phyloP scores from a whole-genome alignment of 176 grass and related monocot genomes.

The Eleusine coracana region DNA sequence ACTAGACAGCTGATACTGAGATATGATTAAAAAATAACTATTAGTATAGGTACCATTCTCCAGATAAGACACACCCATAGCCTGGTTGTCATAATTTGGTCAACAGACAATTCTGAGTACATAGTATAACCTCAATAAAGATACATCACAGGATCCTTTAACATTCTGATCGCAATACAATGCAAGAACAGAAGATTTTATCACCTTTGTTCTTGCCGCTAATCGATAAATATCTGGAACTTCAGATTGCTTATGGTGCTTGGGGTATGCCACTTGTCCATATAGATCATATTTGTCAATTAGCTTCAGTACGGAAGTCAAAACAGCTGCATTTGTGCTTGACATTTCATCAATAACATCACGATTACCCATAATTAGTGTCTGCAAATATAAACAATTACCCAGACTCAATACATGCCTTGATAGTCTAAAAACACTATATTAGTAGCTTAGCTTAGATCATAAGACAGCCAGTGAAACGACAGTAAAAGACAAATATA shows the following conservation, averaged over 20 bases:
- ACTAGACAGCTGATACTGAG: constrained; percentile 11
- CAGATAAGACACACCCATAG: background rate
- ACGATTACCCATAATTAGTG: constrained; percentile 90
- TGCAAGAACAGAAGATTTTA: background rate
- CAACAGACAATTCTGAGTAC: constrained; percentile 9
- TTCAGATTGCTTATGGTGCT: constrained; percentile 91
- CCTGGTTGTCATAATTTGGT: background rate
- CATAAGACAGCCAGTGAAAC: background rate
- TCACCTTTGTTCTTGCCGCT: constrained; percentile 81
- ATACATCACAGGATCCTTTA: constrained; percentile 19
- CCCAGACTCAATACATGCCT: background rate
- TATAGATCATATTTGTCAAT: constrained; percentile 94
- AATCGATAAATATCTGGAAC: constrained; percentile 89
- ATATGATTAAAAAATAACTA: background rate
- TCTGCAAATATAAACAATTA: constrained; percentile 50
- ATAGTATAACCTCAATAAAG: constrained; percentile 19
- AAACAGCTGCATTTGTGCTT: constrained; percentile 71
- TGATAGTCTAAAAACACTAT: constrained; percentile 1
- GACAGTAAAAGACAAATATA: constrained; percentile 3
- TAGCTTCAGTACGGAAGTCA: constrained; percentile 78
- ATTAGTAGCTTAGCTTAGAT: constrained; percentile 3
- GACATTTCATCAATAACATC: constrained; percentile 92
- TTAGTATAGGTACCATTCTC: background rate
- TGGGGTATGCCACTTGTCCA: constrained; percentile 86
- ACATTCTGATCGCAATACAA: constrained; percentile 11